Evolutionary conservation across 352 stramenopile species (phyloP).

Genomic region (Chrysophaeum taylorii): DNA sequence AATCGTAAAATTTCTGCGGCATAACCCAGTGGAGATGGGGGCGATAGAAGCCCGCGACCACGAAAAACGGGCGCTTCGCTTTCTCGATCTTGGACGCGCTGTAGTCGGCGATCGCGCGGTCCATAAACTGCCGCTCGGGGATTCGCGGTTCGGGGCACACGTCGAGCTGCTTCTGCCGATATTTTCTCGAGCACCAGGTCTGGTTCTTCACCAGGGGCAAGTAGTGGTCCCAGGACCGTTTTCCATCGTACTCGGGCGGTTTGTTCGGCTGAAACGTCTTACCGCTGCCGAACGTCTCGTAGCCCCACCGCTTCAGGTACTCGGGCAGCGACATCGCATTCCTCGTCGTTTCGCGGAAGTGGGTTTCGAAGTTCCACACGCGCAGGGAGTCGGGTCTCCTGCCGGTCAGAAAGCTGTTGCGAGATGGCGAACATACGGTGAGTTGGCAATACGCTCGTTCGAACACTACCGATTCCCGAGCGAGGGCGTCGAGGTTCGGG

Average conservation of each 20-base stretch:
- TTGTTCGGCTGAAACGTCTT: conserved; percentile 21
- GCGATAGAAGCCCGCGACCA: conserved; percentile 18
- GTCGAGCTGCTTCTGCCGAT: background rate
- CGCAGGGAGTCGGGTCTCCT: conserved; percentile 6
- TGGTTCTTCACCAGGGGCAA: conserved; percentile 13
- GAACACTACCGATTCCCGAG: conserved; percentile 14
- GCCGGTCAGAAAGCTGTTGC: conserved; percentile 13
- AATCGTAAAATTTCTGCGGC: conserved; percentile 11
- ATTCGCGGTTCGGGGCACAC: background rate
- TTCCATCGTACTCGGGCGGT: conserved; percentile 17
- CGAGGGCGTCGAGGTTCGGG: conserved; percentile 19
- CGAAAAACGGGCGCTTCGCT: conserved; percentile 3
- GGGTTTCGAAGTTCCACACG: conserved; percentile 18
- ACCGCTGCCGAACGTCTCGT: conserved; percentile 17
- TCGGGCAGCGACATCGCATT: conserved; percentile 8
- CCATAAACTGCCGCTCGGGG: background rate
- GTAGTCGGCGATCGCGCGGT: background rate
- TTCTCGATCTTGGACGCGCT: background rate
- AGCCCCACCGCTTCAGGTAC: conserved; percentile 14
- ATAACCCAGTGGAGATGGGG: conserved; percentile 20
- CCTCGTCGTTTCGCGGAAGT: background rate
- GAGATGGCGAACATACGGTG: conserved; percentile 18
- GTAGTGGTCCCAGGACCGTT: conserved; percentile 6
- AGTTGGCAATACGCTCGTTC: conserved; percentile 14
- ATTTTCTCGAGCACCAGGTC: background rate